A percentile compares a stretch with the other conserved stretches of the same genome.
phyloP scores from a whole-genome alignment of 2,329 filamentous ascomycete species.

The Trichoderma asperellum region DNA sequence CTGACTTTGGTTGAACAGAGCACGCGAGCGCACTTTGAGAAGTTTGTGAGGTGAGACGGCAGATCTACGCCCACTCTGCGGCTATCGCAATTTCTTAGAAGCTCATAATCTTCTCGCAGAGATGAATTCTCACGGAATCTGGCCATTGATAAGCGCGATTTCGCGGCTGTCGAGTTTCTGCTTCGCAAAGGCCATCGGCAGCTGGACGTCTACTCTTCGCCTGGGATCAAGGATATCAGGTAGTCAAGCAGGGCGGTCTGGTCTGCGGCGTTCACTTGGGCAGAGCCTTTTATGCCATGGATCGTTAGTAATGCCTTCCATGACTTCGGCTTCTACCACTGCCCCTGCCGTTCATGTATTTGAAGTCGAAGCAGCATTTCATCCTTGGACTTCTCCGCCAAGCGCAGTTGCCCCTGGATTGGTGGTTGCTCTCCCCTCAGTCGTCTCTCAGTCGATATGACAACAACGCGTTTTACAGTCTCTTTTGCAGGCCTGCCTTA shows the following conservation, averaged over 20 bases:
- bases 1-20: constrained; percentile 45
- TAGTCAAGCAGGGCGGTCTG: constrained; percentile 31
- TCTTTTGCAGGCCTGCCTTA: constrained; percentile 15
- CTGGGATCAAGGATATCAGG: constrained; percentile 76
- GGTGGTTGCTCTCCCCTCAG: constrained; percentile 13
- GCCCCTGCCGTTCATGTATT: neutral
- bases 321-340: neutral
- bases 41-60: constrained; percentile 61
- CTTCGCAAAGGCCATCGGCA: constrained; percentile 80
- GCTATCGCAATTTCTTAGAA: too few relatives aligned
- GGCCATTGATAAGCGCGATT: constrained; percentile 78
- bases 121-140: constrained; percentile 76
- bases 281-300: neutral
- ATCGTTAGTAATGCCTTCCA: neutral
- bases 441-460: neutral
- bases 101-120: constrained; percentile 47
- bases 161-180: constrained; percentile 81
- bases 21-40: constrained; percentile 63
- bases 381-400: neutral
- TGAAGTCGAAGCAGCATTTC: neutral
- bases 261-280: neutral
- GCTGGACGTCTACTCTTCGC: constrained; percentile 78
- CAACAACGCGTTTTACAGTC: neutral
- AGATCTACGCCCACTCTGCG: neutral
- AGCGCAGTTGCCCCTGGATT: neutral